phyloP scores from a whole-genome alignment of 2,329 filamentous ascomycete species.

The Colletotrichum limetticola region DNA sequence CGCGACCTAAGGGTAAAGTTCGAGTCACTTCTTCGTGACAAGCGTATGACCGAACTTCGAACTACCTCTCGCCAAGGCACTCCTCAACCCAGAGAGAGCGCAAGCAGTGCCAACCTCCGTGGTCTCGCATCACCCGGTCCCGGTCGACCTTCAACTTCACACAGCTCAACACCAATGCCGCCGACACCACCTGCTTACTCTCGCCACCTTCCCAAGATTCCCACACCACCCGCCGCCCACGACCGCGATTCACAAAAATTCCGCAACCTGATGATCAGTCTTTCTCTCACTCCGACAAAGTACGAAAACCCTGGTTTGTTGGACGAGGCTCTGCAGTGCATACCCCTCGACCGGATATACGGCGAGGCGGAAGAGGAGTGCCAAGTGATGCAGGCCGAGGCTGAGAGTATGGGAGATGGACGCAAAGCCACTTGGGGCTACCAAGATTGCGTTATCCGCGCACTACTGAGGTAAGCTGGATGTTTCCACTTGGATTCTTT shows the following conservation, averaged over 20 bases:
- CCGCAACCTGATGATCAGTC: conserved; percentile 82
- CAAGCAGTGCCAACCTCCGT: conserved; percentile 61
- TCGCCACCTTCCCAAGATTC: conserved; percentile 66
- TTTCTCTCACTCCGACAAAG: conserved; percentile 89
- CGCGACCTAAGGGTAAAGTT: conserved; percentile 85
- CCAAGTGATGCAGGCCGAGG: conserved; percentile 87
- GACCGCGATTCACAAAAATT: conserved; percentile 80
- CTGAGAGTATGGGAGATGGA: conserved; percentile 85
- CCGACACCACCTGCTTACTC: conserved; percentile 59
- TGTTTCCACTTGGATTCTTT: neutral
- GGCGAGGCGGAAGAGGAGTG: conserved; percentile 93
- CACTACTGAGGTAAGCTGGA: conserved; percentile 72
- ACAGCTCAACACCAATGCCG: conserved; percentile 42
- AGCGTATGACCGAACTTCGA: conserved; percentile 83
- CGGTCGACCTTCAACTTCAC: conserved; percentile 59
- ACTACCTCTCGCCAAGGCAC: conserved; percentile 66
- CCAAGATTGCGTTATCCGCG: conserved; percentile 94
- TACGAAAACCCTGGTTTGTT: conserved; percentile 97
- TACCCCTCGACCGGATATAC: conserved; percentile 92
- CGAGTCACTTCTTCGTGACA: conserved; percentile 86
- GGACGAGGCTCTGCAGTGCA: conserved; percentile 87
- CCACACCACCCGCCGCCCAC: conserved; percentile 74
- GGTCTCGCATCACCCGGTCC: conserved; percentile 50
- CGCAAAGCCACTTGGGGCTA: conserved; percentile 93
- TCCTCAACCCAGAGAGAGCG: conserved; percentile 60